Evolutionary conservation across 2,329 filamentous ascomycete species (phyloP).

Genomic region (Sclerotiophoma versabilis): DNA sequence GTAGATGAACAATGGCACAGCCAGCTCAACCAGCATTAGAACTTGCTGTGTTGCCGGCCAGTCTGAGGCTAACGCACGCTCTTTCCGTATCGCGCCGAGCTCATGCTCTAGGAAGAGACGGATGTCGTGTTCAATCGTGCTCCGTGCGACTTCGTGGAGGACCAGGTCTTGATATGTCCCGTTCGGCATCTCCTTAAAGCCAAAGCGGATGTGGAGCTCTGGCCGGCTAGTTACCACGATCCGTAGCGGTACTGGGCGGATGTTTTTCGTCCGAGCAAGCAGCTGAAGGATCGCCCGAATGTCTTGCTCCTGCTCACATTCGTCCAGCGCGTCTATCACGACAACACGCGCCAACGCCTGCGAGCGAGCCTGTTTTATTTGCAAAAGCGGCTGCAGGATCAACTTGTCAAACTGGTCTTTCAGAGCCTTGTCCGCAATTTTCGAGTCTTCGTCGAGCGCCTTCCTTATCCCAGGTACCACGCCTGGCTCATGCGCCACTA

Average conservation of each 20-base stretch:
- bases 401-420: constrained; percentile 17
- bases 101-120: constrained; percentile 28
- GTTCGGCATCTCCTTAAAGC: constrained; percentile 29
- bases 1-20: constrained; percentile 41
- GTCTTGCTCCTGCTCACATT: constrained; percentile 34
- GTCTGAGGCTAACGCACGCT: constrained; percentile 21
- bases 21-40: constrained; percentile 32
- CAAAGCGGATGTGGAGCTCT: constrained; percentile 29
- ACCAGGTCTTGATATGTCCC: constrained; percentile 28
- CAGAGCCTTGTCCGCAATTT: constrained; percentile 11
- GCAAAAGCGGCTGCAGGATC: constrained; percentile 15
- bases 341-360: constrained; percentile 6
- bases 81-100: constrained; percentile 24
- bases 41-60: constrained; percentile 36
- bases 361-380: background rate
- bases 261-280: constrained; percentile 17
- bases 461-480: constrained; percentile 20
- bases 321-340: constrained; percentile 40
- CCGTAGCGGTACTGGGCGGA: constrained; percentile 18
- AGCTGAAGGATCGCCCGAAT: constrained; percentile 22
- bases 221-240: constrained; percentile 29
- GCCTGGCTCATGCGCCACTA: constrained; percentile 15
- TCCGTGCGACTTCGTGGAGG: constrained; percentile 27
- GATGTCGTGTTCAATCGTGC: constrained; percentile 31
- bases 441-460: constrained; percentile 16